These are phyloP conservation scores for Anthracocystis walkeri DNA, from an alignment of 1,284 basidiomycete genomes.

Conservation along the genomic window DNA sequence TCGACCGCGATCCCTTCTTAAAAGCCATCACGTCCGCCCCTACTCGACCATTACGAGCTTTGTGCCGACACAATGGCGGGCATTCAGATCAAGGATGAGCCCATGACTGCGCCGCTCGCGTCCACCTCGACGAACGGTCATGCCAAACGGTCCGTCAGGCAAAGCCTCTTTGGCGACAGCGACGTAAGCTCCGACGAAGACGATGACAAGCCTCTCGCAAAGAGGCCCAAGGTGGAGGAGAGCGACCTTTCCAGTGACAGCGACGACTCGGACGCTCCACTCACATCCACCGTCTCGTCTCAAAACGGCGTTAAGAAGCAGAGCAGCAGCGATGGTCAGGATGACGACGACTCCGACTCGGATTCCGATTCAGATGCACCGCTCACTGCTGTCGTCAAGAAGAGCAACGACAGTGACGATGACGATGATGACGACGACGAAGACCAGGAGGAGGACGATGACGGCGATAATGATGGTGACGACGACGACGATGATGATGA, in stretches of 20 bases:
- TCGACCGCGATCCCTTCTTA: not conserved
- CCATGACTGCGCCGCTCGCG: conserved; percentile 26
- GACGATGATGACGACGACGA: conserved; percentile 47
- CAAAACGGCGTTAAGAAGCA: conserved; percentile 48
- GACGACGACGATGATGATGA: conserved; percentile 55
- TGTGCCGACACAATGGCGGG: conserved; percentile 11
- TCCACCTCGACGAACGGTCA: conserved; percentile 35
- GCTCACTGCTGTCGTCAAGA: conserved; percentile 46
- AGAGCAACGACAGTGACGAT: conserved; percentile 28
- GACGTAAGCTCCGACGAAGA: conserved; percentile 47
- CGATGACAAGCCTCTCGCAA: conserved; percentile 51
- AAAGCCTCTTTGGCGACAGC: conserved; percentile 30
- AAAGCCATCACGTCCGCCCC: not conserved
- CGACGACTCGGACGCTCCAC: conserved; percentile 52
- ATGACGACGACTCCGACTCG: conserved; percentile 28
- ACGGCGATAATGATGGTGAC: conserved; percentile 46
- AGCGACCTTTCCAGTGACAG: conserved; percentile 34
- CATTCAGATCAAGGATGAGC: conserved; percentile 50
- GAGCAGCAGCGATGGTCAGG: conserved; percentile 18
- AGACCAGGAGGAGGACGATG: conserved; percentile 42
- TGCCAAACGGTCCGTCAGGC: conserved; percentile 33
- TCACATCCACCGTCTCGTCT: conserved; percentile 36
- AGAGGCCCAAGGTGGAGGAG: conserved; percentile 29
- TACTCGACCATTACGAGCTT: not conserved
- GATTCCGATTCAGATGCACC: conserved; percentile 57